These are phyloP conservation scores for Tuber indicum DNA, from an alignment of 495 filamentous ascomycete genomes.

Conservation along the genomic window DNA sequence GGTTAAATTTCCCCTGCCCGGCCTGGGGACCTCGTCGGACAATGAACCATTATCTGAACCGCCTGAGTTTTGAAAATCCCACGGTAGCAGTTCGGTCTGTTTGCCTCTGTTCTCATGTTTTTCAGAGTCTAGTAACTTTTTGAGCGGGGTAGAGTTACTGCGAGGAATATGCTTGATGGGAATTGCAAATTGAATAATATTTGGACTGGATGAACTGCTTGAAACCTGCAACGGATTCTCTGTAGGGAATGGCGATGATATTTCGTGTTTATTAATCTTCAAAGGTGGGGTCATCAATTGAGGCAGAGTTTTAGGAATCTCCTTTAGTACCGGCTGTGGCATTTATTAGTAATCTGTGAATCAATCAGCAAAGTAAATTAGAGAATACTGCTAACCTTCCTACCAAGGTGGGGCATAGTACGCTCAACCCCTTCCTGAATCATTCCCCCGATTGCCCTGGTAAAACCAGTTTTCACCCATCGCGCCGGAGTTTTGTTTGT, in stretches of 20 bases:
- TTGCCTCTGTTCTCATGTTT: too few relatives aligned
- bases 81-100: constrained; percentile 2
- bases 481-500: not conserved
- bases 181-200: constrained; percentile 12
- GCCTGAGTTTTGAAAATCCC: constrained; percentile 11
- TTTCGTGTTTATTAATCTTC: constrained; percentile 15
- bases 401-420: not conserved
- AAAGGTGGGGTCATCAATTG: not conserved
- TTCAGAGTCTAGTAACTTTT: not conserved
- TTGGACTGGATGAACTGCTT: constrained; percentile 18
- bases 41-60: not conserved
- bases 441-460: not conserved
- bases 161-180: constrained; percentile 7
- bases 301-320: not conserved
- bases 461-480: not conserved
- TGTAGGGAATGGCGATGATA: constrained; percentile 22
- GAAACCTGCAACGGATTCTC: constrained; percentile 22
- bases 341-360: not conserved
- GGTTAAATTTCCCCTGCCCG: not conserved
- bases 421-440: not conserved
- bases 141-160: not conserved
- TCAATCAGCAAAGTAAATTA: not conserved
- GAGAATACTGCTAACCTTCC: not conserved
- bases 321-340: not conserved
- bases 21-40: not conserved